Percentiles rank a stretch among this genome's conserved stretches.
phyloP scores from a whole-genome alignment of 1,284 basidiomycete genomes.

The Cutaneotrichosporon spelunceum region DNA sequence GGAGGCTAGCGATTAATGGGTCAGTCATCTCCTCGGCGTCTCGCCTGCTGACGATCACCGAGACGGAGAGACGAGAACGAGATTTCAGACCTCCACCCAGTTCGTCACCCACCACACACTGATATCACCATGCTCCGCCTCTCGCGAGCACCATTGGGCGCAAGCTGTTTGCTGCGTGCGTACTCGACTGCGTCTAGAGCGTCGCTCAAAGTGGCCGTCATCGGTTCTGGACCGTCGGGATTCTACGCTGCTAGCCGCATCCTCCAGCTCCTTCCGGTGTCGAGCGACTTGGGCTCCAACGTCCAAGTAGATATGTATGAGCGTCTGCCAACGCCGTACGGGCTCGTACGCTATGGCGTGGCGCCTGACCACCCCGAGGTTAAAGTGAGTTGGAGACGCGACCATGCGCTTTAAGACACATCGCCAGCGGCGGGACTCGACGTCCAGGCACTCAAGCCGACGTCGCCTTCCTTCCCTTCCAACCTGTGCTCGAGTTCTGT shows the following conservation, averaged over 20 bases:
- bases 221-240: constrained; percentile 77
- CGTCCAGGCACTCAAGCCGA: too few species aligned
- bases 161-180: background rate
- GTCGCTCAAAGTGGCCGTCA: constrained; percentile 50
- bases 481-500: background rate
- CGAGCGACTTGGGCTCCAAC: constrained; percentile 48
- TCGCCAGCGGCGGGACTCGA: background rate
- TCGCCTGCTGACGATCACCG: background rate
- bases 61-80: background rate
- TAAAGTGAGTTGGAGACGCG: constrained; percentile 62
- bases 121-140: background rate
- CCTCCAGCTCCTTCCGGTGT: constrained; percentile 61
- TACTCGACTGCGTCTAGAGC: background rate
- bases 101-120: constrained; percentile 1
- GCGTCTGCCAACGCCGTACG: constrained; percentile 88
- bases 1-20: background rate
- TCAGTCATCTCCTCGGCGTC: background rate
- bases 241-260: constrained; percentile 90
- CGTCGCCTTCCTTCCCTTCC: background rate
- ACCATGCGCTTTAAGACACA: too few species aligned
- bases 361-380: constrained; percentile 99
- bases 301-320: constrained; percentile 85
- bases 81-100: background rate
- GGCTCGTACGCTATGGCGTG: constrained; percentile 92
- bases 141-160: background rate